These are phyloP conservation scores for Apiospora rasikravindrae DNA, from an alignment of 2,329 filamentous ascomycete species.

Conservation along the genomic window DNA sequence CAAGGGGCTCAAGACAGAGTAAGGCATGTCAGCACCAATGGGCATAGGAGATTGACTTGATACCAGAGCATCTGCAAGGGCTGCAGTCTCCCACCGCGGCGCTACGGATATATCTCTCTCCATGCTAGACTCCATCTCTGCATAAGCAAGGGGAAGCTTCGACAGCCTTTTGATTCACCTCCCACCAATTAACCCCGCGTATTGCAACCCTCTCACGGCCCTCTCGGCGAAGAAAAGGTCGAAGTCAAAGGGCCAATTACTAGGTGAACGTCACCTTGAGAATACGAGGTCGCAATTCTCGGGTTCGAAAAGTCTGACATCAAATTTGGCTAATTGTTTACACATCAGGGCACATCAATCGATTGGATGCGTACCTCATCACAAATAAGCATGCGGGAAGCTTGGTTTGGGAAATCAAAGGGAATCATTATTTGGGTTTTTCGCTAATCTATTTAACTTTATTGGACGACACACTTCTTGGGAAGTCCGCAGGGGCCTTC, in stretches of 20 bases:
- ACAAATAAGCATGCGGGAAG: too few relatives aligned
- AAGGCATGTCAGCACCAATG: neutral
- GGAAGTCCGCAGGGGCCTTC: slow-evolving; percentile 81
- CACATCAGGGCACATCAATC: neutral
- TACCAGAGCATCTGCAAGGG: neutral
- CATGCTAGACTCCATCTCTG: neutral
- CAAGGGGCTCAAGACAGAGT: neutral
- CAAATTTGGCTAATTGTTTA: neutral
- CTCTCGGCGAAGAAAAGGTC: neutral
- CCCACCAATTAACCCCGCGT: neutral
- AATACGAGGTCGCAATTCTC: too few relatives aligned
- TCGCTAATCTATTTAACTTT: slow-evolving; percentile 10
- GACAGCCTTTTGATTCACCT: neutral
- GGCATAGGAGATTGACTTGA: neutral
- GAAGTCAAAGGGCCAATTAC: neutral
- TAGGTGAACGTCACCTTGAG: too few relatives aligned
- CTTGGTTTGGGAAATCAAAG: slow-evolving; percentile 14
- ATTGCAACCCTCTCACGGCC: neutral
- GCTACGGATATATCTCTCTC: neutral
- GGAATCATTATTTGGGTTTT: slow-evolving; percentile 19
- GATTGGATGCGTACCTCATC: too few relatives aligned
- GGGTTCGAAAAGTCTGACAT: neutral
- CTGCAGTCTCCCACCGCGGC: neutral
- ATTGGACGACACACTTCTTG: slow-evolving; percentile 69
- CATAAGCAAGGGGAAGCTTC: neutral